Evolutionary conservation across 1,139 yeast species (phyloP), one percentile per base, ranked within the genome.

Genomic region (Geotrichum aggregatum): DNA sequence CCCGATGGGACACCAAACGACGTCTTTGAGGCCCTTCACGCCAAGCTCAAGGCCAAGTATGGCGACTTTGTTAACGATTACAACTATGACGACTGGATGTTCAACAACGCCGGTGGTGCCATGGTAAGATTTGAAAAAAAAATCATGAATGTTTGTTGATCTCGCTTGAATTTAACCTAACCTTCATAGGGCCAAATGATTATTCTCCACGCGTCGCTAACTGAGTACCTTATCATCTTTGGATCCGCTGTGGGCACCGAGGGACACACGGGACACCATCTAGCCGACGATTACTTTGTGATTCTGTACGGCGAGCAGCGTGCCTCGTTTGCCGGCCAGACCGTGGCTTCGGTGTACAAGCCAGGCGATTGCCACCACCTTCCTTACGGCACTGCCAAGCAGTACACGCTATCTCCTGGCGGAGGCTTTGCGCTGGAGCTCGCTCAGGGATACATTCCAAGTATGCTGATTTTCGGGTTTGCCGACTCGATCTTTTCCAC

Each of bases 391-490:
- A 61, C 70, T 44, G 79, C 80, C 60, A 88, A 86, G 71, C 98
- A 94, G 70, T 92, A 94, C 68, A 63, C 82, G 34, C 87, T 92
- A 95, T 84, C 87, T 1, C 69, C 79, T 40, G 63, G 56, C 51
- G 94, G 84, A 34, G 76, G 87, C 0, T 91, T 83, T 71, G 97
- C 98, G 5, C 74, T 92, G 62, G 98, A 92, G 68, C 78, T 92
- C 65, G 98, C 98, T 6, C 98, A 92, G 73, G 98, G 98, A 54
- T 92, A 96, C 95, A 87, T 92, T 61, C 98, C 98, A 34, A 84
- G 94, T 50, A 92, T 92, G 98, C 77, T 94, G 59, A 97, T 98
- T 19, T 94, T 92, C 67, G 98, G 98, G 0, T 81, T 92, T 69
- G 73, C 87, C 55, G 96, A 88, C 66, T 80, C 85, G 5, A 66